Base-by-base conservation (phyloP, 345 rosid genomes). In the Chamaenerion angustifolium region DNA sequence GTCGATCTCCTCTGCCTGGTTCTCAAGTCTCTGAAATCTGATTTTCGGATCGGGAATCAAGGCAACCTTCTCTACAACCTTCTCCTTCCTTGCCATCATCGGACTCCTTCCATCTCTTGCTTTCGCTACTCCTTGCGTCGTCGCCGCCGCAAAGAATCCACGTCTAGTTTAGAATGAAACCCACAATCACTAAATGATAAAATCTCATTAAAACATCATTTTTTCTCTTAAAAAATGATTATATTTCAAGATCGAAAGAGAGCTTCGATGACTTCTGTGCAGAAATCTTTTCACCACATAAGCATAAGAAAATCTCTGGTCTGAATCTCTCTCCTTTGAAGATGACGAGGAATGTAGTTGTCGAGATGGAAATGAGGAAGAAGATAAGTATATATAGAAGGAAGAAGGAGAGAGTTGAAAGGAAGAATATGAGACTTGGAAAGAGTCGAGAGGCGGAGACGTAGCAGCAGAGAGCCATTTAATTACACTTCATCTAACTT, bases 21-120 rank as follows among this genome's bases (percentile, higher is more conserved):
- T 77, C 54, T 77, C 96, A 1, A 94, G 94, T 56, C 90, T 67
- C 82, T 81, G 84, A 64, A 62, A 75, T 12, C 96, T 88, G 61
- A 95, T 84, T 23, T 76, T 73, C 5, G 95, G 96, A 57, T 88
- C 95, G 0, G 96, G 96, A 41, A 76, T 68, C 95, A 92, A 88
- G 6, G 86, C 54, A 25, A 67, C 76, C 64, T 72, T 76, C 71
- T 76, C 61, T 48, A 53, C 63, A 9, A 41, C 75, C 43, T 17
- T 52, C 73, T 72, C 92, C 62, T 67, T 76, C 56, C 46, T 83
- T 56, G 62, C 65, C 64, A 64, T 54, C 59, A 25, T 66, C 35
- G 56, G 21, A 56, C 56, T 42, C 19, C 56, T 57, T n/a, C 64
- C 55, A 4, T 59, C 51, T 37, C 65, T 67, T 13, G 64, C 49